These are phyloP conservation scores for Trypanosoma platydactyli DNA, from an alignment of 208 protist species.

Conservation along the genomic window DNA sequence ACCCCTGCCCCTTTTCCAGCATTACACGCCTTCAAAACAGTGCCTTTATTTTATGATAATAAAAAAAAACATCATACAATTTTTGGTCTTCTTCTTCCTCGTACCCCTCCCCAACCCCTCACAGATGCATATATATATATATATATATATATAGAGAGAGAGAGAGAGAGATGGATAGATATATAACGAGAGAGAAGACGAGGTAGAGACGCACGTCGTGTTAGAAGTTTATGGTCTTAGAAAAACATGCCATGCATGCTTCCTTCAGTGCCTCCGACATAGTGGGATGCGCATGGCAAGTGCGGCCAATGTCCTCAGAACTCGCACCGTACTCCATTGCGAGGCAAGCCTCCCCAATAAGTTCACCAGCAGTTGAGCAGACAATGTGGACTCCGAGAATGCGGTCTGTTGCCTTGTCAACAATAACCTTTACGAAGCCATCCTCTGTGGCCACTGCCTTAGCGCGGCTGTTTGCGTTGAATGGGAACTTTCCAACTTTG, in stretches of 20 bases:
- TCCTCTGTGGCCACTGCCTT: constrained; percentile 94
- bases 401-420: constrained; percentile 95
- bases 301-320: constrained; percentile 97
- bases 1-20: too few species aligned
- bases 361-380: constrained; percentile 94
- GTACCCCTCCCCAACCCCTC: too few species aligned
- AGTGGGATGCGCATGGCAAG: constrained; percentile 99
- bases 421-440: constrained; percentile 98
- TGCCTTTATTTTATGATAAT: background rate
- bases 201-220: background rate
- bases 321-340: constrained; percentile 98
- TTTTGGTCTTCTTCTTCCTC: too few species aligned
- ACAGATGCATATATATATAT: constrained; percentile 16
- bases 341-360: constrained; percentile 97
- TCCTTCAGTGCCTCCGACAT: constrained; percentile 99
- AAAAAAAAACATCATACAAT: constrained; percentile 3
- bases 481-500: constrained; percentile 98
- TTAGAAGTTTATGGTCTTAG: constrained; percentile 99
- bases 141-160: constrained; percentile 11
- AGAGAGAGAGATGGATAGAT: constrained; percentile 5
- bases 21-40: too few species aligned
- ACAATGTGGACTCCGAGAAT: constrained; percentile 99
- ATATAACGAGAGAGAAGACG: constrained; percentile 6
- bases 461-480: constrained; percentile 98
- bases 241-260: constrained; percentile 95